Conservation (phyloP, 139 green algal species). For the Helicosporidium sp. region DNA sequence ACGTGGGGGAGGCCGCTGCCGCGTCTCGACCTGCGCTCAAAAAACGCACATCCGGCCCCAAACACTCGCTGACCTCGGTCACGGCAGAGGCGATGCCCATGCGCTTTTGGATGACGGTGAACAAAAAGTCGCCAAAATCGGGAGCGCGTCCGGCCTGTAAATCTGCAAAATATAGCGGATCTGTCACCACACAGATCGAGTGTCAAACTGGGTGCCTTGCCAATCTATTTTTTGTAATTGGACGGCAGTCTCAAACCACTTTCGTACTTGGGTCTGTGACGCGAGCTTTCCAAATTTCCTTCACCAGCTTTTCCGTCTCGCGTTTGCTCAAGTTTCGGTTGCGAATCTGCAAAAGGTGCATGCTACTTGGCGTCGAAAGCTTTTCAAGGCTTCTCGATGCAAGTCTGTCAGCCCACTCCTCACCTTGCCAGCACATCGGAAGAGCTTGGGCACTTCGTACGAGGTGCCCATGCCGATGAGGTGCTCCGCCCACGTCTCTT, state of each 20-base stretch:
- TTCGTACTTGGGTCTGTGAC: conserved; percentile 8
- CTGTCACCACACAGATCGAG: no score
- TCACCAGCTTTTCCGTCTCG: conserved; percentile 37
- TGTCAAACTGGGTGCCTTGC: not conserved
- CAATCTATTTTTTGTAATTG: not conserved
- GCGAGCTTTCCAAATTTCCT: conserved; percentile 34
- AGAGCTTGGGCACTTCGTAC: conserved; percentile 23
- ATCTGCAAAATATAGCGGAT: not conserved
- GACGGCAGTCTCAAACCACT: not conserved
- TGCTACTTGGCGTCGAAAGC: not conserved
- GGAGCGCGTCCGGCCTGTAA: conserved; percentile 4
- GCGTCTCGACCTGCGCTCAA: not conserved
- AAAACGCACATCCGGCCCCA: no score
- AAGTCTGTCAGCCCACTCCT: not conserved
- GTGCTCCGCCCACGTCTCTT: conserved; percentile 15
- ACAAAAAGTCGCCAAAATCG: conserved; percentile 30
- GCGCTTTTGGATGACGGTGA: conserved; percentile 25
- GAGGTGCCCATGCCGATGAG: conserved; percentile 23
- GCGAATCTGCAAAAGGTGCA: conserved; percentile 10
- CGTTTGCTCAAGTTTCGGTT: conserved; percentile 34
- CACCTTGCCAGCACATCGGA: conserved; percentile 18
- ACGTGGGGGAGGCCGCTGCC: not conserved
- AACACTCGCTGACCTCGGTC: conserved; percentile 16
- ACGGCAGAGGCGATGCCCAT: conserved; percentile 26
- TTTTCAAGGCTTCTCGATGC: not conserved